Base-by-base conservation (phyloP, 768 basidiomycete genomes). In the Leucosporidium creatinivorum region DNA sequence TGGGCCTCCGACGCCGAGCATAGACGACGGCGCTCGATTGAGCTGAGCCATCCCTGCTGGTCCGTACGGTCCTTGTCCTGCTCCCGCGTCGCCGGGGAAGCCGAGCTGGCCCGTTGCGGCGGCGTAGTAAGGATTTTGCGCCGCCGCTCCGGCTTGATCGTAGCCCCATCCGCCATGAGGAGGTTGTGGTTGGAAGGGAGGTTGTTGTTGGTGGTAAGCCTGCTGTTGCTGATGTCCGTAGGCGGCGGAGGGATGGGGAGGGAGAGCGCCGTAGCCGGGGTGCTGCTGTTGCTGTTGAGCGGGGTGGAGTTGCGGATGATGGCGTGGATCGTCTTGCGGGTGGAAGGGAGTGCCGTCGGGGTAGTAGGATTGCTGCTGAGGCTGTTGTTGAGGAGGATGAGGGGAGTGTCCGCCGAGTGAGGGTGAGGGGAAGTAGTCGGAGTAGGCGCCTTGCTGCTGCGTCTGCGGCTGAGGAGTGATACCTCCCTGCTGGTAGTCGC, bases 51-150 rank as follows among this genome's bases (percentile, higher is more conserved):
- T 44, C 39, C 39, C 39, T 44, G 39, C 39, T 44, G 39, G 39
- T 44, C 39, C 39, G 39, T 44, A 44, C 39, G 39, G 39, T 17
- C 39, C 39, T 44, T 44, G 39, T 69, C 69, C 31, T 65, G 61
- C 33, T 33, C 33, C 33, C 33, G 33, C 33, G 23, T 39, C 58
- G 13, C 28, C 58, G 23, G 58, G 58, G 58, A 59, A 59, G 13
- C 67, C 70, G 61, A 69, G 62, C 28, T 68, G 67, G 3, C 68
- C 67, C 21, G 70, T 72, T 49, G 70, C 70, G 25, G 70, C 70
- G 18, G 67, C 67, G 67, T 72, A 72, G 65, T 72, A 72, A 15
- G 70, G 70, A 58, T 72, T 72, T 25, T 63, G 65, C 26, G 67
- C 67, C 13, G 68, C 68, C 19, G 65, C 67, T 54, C 50, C 59